Percentiles rank a stretch among this genome's conserved stretches.
Evolutionary conservation across 805 yeast genomes (phyloP).

Genomic region (Jamesozyma spencerorum): DNA sequence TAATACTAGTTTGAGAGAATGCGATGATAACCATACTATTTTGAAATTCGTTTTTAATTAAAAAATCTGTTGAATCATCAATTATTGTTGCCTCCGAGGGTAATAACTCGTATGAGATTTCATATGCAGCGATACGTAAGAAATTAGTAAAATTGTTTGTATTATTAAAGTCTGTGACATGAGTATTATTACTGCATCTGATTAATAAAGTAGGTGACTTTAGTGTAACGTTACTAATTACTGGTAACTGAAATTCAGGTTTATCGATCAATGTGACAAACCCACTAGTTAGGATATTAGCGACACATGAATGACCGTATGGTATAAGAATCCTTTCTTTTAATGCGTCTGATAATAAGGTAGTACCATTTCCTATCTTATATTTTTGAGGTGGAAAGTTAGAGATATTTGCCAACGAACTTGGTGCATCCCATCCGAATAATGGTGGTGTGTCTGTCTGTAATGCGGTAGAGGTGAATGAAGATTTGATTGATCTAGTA

Average conservation of each 20-base stretch:
- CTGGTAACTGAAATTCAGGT: neutral
- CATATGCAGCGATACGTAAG: neutral
- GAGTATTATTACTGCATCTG: slow-evolving; percentile 5
- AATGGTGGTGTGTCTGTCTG: too few species aligned
- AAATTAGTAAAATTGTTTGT: neutral
- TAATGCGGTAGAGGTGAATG: too few species aligned
- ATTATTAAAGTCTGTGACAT: neutral
- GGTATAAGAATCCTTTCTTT: slow-evolving; percentile 6
- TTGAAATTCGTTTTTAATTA: slow-evolving; percentile 30
- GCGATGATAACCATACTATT: slow-evolving; percentile 36
- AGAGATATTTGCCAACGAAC: too few species aligned
- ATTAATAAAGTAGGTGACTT: slow-evolving; percentile 16
- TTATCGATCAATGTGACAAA: slow-evolving; percentile 3
- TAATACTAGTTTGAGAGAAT: slow-evolving; percentile 46
- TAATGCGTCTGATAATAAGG: slow-evolving; percentile 9
- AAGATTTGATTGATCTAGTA: too few species aligned
- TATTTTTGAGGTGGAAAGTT: neutral
- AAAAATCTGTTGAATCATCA: slow-evolving; percentile 4
- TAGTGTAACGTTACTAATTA: slow-evolving; percentile 9
- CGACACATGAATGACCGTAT: slow-evolving; percentile 10
- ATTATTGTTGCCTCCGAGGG: slow-evolving; percentile 3
- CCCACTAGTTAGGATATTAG: slow-evolving; percentile 13
- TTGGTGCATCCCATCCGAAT: too few species aligned
- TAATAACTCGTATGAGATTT: neutral
- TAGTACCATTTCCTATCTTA: neutral